Conservation (phyloP, 495 filamentous ascomycete species). For the Ramalina intermedia region DNA sequence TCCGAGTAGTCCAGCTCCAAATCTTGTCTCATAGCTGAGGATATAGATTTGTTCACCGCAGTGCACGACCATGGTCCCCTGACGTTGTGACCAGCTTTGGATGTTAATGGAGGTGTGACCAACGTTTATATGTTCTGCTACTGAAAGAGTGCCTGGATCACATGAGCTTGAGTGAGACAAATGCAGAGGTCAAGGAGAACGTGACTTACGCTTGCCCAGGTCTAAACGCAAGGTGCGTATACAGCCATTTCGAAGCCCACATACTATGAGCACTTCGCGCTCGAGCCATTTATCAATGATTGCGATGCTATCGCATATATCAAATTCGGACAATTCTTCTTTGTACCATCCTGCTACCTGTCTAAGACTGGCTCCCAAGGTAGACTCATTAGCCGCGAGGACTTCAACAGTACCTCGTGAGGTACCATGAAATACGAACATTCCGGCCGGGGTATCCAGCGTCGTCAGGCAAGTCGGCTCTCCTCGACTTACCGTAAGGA, state of each 20-base stretch:
- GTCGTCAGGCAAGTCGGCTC: neutral
- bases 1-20: neutral
- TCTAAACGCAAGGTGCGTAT: conserved; percentile 2
- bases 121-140: conserved; percentile 9
- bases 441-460: neutral
- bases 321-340: neutral
- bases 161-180: neutral
- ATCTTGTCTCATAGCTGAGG: neutral
- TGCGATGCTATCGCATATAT: conserved; percentile 17
- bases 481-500: neutral
- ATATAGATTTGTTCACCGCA: conserved; percentile 9
- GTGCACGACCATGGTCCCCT: conserved; percentile 1
- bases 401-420: conserved; percentile 2
- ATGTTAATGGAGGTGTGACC: conserved; percentile 15
- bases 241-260: conserved; percentile 15
- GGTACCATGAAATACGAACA: conserved; percentile 1
- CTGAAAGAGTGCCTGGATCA: neutral
- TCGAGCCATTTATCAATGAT: neutral
- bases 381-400: neutral
- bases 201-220: neutral
- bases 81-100: neutral
- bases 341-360: conserved; percentile 4
- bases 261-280: conserved; percentile 4
- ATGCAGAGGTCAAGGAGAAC: neutral
- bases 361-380: neutral